Conservation (phyloP, 176 grass and related monocot genomes). For the Aegilops bicornis region DNA sequence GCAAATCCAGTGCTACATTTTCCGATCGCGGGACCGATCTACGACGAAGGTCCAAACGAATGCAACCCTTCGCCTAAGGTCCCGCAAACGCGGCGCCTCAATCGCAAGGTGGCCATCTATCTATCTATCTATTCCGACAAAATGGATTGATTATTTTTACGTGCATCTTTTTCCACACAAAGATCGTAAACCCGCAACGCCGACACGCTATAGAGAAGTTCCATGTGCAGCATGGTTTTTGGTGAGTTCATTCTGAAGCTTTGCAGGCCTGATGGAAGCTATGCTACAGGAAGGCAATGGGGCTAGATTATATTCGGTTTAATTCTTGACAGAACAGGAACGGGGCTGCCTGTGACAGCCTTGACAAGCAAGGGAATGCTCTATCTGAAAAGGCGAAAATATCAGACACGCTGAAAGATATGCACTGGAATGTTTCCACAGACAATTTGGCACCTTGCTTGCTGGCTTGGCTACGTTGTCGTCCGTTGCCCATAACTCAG, state of each 20-base stretch:
- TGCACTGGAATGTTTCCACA: conserved; percentile 6
- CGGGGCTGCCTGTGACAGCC: background rate
- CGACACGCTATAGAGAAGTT: background rate
- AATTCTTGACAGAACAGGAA: background rate
- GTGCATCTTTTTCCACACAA: background rate
- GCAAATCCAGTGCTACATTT: conserved; percentile 3
- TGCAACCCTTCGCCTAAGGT: conserved; percentile 30
- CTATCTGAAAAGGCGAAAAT: background rate
- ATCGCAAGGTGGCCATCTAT: conserved; percentile 2
- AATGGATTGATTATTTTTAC: conserved; percentile 14
- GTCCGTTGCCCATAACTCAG: conserved; percentile 8
- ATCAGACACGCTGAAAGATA: background rate
- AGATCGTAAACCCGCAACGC: background rate
- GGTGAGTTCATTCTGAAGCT: background rate
- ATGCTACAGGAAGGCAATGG: background rate
- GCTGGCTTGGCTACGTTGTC: background rate
- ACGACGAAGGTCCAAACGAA: conserved; percentile 5
- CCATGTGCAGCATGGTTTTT: background rate
- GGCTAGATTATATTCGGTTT: background rate
- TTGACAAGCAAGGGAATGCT: background rate
- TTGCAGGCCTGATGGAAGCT: background rate
- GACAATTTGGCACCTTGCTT: background rate
- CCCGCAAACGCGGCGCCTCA: background rate
- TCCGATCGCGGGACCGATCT: conserved; percentile 16
- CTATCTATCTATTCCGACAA: background rate